Evolutionary conservation across 805 yeast species (phyloP).

Genomic region (Ogataea neopini): DNA sequence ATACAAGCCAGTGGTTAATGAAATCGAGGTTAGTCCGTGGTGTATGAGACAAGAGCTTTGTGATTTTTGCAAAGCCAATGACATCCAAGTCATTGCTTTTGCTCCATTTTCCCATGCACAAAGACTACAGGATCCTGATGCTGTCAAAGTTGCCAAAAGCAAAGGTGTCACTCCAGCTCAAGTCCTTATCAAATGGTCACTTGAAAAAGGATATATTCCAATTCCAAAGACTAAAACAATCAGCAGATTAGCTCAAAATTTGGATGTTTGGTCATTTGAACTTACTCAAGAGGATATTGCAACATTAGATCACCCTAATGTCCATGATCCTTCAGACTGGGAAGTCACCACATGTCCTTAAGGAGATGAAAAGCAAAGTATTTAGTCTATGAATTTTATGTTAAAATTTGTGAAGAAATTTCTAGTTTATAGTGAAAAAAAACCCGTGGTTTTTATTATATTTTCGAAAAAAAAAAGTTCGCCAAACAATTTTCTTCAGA

Average conservation of each 20-base stretch:
- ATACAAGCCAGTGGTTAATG: constrained; percentile 71
- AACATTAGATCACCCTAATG: constrained; percentile 48
- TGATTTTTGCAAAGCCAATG: constrained; percentile 55
- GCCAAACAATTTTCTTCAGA: neutral
- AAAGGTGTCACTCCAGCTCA: constrained; percentile 57
- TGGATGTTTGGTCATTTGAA: constrained; percentile 54
- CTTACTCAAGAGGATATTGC: constrained; percentile 43
- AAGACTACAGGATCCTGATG: constrained; percentile 54
- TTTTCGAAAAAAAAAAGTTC: neutral
- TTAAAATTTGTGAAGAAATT: neutral
- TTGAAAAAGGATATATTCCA: constrained; percentile 69
- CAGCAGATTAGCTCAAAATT: constrained; percentile 53
- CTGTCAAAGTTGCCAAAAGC: constrained; percentile 49
- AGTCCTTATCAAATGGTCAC: constrained; percentile 70
- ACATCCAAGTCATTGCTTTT: constrained; percentile 69
- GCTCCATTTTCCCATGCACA: constrained; percentile 71
- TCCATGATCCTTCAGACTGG: constrained; percentile 77
- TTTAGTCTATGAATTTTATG: neutral
- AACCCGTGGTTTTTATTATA: neutral
- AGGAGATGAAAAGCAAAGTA: neutral
- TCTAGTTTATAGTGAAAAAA: neutral
- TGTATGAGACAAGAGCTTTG: constrained; percentile 65
- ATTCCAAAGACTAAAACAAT: constrained; percentile 64
- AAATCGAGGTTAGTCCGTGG: constrained; percentile 86
- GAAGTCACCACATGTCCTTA: constrained; percentile 64